These are phyloP conservation scores for Chaetothyriales sp. DNA, from an alignment of 2,329 filamentous ascomycete species.

Conservation along the genomic window DNA sequence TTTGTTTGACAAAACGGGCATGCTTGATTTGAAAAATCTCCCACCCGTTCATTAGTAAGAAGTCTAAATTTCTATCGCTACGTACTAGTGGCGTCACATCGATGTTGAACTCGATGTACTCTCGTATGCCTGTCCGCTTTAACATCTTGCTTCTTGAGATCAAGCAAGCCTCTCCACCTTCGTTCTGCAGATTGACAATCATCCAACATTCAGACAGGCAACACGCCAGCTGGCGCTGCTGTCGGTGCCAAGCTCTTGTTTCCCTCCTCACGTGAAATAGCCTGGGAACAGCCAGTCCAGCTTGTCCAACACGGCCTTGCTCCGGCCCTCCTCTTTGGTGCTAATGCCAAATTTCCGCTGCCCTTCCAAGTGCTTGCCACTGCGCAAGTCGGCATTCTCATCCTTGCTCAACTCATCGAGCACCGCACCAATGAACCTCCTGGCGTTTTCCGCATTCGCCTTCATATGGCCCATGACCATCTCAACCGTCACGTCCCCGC, in stretches of 20 bases:
- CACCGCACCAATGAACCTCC: slow-evolving; percentile 69
- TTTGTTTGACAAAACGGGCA: too few species aligned
- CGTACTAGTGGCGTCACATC: background rate
- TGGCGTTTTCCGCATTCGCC: slow-evolving; percentile 78
- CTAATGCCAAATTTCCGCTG: slow-evolving; percentile 68
- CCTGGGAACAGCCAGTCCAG: slow-evolving; percentile 75
- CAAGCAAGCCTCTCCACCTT: background rate
- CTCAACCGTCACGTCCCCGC: slow-evolving; percentile 76
- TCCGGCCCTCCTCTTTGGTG: slow-evolving; percentile 64
- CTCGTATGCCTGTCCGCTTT: too few species aligned
- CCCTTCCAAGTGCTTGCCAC: slow-evolving; percentile 69
- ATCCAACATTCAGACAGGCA: background rate
- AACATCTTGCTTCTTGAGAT: too few species aligned
- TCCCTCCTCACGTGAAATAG: slow-evolving; percentile 9
- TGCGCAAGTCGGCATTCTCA: slow-evolving; percentile 60
- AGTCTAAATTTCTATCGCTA: too few species aligned
- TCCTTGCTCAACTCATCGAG: slow-evolving; percentile 71
- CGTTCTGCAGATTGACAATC: background rate
- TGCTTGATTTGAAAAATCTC: too few species aligned
- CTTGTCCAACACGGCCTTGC: slow-evolving; percentile 61
- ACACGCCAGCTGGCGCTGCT: background rate
- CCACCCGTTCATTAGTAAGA: too few species aligned
- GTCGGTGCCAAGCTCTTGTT: too few species aligned
- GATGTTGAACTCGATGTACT: background rate
- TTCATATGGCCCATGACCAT: slow-evolving; percentile 98